These are phyloP conservation scores for Blastocystis sp. DNA, from an alignment of 352 stramenopile genomes.

Conservation along the genomic window DNA sequence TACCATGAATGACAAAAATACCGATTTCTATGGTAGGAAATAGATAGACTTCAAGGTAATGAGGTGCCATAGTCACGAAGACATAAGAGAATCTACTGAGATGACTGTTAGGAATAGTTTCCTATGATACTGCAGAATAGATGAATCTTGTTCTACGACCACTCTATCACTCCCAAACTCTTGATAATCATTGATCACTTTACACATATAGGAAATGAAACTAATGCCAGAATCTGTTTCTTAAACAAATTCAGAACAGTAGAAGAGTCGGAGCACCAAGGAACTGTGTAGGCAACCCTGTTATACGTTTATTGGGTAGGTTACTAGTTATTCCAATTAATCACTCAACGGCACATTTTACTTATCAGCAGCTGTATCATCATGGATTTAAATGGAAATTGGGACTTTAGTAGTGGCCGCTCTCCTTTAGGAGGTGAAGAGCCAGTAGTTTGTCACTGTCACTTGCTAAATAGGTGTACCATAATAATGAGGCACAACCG, in stretches of 20 bases:
- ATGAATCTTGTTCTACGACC: background rate
- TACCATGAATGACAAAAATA: background rate
- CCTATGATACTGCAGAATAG: background rate
- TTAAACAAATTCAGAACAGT: background rate
- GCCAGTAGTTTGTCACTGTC: background rate
- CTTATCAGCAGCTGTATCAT: background rate
- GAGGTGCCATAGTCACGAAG: background rate
- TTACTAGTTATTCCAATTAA: background rate
- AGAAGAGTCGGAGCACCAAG: background rate
- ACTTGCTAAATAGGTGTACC: background rate
- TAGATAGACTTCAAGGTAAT: background rate
- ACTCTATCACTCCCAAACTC: background rate
- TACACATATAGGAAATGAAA: background rate
- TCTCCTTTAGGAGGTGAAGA: background rate
- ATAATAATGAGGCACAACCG: background rate
- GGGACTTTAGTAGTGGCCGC: background rate
- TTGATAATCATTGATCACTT: background rate
- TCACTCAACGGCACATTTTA: background rate
- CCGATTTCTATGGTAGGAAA: background rate
- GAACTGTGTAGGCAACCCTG: background rate
- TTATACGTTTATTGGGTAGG: background rate
- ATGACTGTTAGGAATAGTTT: background rate
- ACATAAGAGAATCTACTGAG: background rate
- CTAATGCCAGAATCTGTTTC: background rate
- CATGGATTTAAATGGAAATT: background rate